Evolutionary conservation across 2,329 filamentous ascomycete genomes (phyloP).

Genomic region (Escovopsis sp.): DNA sequence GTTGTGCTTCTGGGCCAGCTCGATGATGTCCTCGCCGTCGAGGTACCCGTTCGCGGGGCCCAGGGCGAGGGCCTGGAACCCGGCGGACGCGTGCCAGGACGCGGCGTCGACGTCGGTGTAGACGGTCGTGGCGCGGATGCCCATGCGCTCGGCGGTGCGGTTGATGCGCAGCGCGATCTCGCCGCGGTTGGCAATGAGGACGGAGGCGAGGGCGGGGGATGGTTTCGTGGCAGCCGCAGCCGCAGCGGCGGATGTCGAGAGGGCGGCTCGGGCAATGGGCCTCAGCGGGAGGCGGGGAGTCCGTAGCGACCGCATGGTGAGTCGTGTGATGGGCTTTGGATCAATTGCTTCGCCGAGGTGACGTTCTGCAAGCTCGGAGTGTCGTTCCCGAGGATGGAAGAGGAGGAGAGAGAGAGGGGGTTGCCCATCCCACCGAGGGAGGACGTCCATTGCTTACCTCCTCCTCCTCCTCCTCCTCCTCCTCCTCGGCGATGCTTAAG

Average conservation of each 20-base stretch:
- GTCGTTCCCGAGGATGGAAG: background rate
- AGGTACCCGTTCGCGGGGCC: conserved; percentile 77
- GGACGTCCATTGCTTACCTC: too few species aligned
- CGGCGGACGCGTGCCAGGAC: conserved; percentile 77
- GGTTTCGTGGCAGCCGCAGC: conserved; percentile 11
- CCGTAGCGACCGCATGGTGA: conserved; percentile 39
- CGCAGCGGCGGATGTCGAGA: conserved; percentile 18
- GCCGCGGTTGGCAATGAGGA: conserved; percentile 91
- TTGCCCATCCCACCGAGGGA: too few species aligned
- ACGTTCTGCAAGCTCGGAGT: too few species aligned
- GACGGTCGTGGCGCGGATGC: conserved; percentile 83
- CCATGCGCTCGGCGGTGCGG: conserved; percentile 71
- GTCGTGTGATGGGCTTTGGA: conserved; percentile 4
- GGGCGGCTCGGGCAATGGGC: conserved; percentile 23
- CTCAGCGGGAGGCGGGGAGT: conserved; percentile 33
- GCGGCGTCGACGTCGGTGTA: conserved; percentile 84
- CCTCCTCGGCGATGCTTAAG: too few species aligned
- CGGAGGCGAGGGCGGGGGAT: conserved; percentile 48
- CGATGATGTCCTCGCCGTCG: conserved; percentile 84
- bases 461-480: too few species aligned
- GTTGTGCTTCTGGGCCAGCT: conserved; percentile 68
- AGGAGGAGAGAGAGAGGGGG: conserved; percentile 2
- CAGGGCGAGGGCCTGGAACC: conserved; percentile 69
- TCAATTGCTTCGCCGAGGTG: background rate
- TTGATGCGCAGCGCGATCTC: conserved; percentile 93